A percentile compares a stretch with the other conserved stretches of the same genome.
Evolutionary conservation across 164 flowering plant genomes (phyloP).

Genomic region (Hamamelis virginiana): DNA sequence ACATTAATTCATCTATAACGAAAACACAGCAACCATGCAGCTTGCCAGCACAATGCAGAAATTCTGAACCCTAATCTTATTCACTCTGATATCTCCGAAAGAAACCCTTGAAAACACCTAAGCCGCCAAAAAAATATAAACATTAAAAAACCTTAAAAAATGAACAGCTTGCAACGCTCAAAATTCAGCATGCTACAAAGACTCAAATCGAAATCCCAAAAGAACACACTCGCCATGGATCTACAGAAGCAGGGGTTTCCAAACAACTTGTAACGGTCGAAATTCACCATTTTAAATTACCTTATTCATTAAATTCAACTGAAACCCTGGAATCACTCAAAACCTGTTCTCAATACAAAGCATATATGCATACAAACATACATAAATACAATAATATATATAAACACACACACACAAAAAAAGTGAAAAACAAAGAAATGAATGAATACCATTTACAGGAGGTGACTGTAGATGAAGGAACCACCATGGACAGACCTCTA

Average conservation of each 20-base stretch:
- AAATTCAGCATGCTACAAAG: not conserved
- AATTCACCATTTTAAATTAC: not conserved
- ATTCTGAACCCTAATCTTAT: not conserved
- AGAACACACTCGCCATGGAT: not conserved
- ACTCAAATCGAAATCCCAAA: not conserved
- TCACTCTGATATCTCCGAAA: not conserved
- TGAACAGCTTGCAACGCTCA: not conserved
- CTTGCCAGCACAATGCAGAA: not conserved
- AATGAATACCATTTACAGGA: slow-evolving; percentile 1
- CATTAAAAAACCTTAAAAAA: not conserved
- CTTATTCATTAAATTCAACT: not conserved
- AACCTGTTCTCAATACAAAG: too few relatives aligned
- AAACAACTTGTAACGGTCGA: not conserved
- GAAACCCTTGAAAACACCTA: not conserved
- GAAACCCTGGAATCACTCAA: slow-evolving; percentile 2
- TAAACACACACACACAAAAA: too few relatives aligned
- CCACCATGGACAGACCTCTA: slow-evolving; percentile 5
- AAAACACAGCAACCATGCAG: not conserved
- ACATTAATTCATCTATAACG: not conserved
- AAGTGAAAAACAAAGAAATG: not conserved
- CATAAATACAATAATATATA: too few relatives aligned
- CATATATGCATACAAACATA: too few relatives aligned
- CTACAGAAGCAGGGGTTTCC: not conserved
- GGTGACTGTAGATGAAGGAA: not conserved
- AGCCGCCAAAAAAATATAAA: not conserved